Base-by-base conservation (phyloP, 345 rosid species). In the Linum lewisii region DNA sequence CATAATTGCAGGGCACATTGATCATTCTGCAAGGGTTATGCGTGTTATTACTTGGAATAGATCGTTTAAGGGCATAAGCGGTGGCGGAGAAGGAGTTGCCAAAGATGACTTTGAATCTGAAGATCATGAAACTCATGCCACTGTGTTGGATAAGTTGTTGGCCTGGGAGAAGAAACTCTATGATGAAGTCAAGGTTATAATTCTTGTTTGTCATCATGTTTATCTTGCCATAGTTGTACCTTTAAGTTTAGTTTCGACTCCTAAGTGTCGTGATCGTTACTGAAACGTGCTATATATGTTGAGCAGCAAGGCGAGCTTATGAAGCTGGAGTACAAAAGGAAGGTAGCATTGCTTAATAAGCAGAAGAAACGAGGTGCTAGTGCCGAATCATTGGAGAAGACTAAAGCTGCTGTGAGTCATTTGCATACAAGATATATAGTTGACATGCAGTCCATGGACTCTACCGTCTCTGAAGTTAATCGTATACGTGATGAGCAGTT, bases 401-500 rank as follows among this genome's bases (percentile, higher is more conserved):
- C 92, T 47, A 93, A 89, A 68, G 97, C 96, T 16, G 95, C 92
- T 1, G 99, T 89, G 45, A 81, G 87, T 64, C 97, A 93, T 76
- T 72, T 93, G 62, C 97, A 89, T 58, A 89, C 97, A 0, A 85
- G 86, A 76, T 93, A 89, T 66, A 81, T 93, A 18, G 99, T 93
- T 62, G 99, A 93, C 72, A 89, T 93, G 99, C 99, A 93, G 59
- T 89, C 99, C 20, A 82, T 93, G 91, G 97, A 93, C 72, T 93
- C 97, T 4, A 87, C 97, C 0, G 94, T 83, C 55, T 81, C 84
- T 2, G 99, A 93, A 84, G 90, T 93, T 55, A 85, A 87, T 69
- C 87, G 75, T 47, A 75, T 93, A 65, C 89, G 99, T 18, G 99
- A 89, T 69, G 79, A 81, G 51, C 90, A 93, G 65, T 64, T 93